Evolutionary conservation across 2,329 filamentous ascomycete species (phyloP).

Genomic region (Penicillium sp.): DNA sequence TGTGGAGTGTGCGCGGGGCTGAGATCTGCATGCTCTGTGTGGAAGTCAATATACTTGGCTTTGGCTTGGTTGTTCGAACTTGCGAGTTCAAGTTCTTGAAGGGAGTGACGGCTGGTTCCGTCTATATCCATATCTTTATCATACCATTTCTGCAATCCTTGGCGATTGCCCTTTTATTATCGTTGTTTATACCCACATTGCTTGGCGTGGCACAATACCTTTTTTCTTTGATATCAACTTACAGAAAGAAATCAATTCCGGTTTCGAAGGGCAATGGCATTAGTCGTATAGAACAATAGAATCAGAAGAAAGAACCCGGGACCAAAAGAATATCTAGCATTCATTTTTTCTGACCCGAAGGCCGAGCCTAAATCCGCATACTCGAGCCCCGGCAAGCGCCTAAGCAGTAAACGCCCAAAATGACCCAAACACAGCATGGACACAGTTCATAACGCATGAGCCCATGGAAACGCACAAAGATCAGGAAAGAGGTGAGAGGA

Average conservation of each 20-base stretch:
- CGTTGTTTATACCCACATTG: neutral
- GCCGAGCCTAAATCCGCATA: constrained; percentile 12
- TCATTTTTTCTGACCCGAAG: constrained; percentile 16
- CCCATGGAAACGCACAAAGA: constrained; percentile 6
- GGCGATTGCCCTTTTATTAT: neutral
- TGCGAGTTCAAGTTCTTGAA: neutral
- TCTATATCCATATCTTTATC: neutral
- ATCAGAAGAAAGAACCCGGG: neutral
- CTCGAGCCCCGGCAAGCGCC: constrained; percentile 17
- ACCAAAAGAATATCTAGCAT: constrained; percentile 7
- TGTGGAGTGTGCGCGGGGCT: constrained; percentile 13
- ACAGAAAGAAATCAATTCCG: neutral
- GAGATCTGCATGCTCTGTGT: neutral
- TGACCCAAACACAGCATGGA: constrained; percentile 8
- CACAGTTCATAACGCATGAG: constrained; percentile 16
- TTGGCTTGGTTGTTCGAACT: neutral
- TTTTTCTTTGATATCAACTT: neutral
- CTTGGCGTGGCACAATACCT: neutral
- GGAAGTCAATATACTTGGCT: neutral
- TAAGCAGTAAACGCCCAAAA: constrained; percentile 17
- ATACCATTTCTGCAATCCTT: neutral
- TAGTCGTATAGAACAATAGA: neutral
- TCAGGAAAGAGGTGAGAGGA: neutral
- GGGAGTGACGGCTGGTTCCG: neutral
- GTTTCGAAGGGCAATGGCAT: neutral